Percentiles rank a stretch among this genome's conserved stretches.
Conservation (phyloP, 2,329 filamentous ascomycete genomes). For the Fusarium brachygibbosum region DNA sequence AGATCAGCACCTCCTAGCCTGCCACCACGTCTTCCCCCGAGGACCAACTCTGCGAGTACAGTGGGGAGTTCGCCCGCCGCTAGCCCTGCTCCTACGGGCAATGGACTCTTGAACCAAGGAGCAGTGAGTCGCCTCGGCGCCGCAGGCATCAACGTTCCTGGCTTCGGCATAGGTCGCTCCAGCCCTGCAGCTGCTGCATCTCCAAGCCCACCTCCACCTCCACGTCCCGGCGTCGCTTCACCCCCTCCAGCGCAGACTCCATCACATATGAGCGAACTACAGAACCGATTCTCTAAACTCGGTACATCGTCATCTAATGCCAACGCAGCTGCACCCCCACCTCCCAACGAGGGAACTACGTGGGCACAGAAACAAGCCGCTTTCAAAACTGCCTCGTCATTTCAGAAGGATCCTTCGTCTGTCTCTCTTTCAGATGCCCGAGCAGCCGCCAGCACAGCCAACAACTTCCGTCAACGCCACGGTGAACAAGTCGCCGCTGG, state of each 20-base stretch:
- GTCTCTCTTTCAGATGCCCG: conserved; percentile 71
- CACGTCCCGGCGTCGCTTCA: conserved; percentile 42
- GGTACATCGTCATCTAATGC: conserved; percentile 52
- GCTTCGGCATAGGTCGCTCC: conserved; percentile 75
- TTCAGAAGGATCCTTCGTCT: conserved; percentile 72
- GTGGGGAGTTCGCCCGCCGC: conserved; percentile 44
- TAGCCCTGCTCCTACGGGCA: conserved; percentile 42
- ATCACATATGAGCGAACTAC: conserved; percentile 73
- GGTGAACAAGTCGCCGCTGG: conserved; percentile 76
- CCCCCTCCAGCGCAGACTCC: conserved; percentile 35
- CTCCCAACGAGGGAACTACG: conserved; percentile 67
- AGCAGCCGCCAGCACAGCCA: conserved; percentile 71
- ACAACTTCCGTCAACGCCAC: conserved; percentile 78
- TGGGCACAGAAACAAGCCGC: conserved; percentile 76
- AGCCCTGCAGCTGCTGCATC: conserved; percentile 49
- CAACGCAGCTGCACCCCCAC: conserved; percentile 36
- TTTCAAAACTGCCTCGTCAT: conserved; percentile 69
- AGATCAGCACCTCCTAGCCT: conserved; percentile 67
- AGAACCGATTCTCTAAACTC: conserved; percentile 74
- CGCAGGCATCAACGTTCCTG: conserved; percentile 83
- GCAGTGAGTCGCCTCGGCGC: conserved; percentile 76
- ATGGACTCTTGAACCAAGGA: conserved; percentile 62
- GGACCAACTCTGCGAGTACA: conserved; percentile 54
- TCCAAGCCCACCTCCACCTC: conserved; percentile 48
- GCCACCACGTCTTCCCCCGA: conserved; percentile 75